Conservation (phyloP, 2,329 filamentous ascomycete genomes). For the Aspergillus thermomutatus region DNA sequence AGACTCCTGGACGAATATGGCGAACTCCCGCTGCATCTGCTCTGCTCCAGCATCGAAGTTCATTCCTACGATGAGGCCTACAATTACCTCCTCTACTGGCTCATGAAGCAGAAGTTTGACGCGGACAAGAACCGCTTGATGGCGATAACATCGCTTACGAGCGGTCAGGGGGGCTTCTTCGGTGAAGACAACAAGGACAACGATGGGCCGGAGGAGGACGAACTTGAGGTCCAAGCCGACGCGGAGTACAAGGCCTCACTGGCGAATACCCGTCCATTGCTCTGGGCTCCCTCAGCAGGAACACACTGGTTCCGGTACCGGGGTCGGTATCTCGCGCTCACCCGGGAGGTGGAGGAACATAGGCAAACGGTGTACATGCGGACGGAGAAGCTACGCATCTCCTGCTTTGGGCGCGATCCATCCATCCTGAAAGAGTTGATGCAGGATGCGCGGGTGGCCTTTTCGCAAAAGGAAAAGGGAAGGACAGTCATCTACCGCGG, state of each 20-base stretch:
- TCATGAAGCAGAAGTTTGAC: slow-evolving; percentile 2
- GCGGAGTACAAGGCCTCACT: slow-evolving; percentile 3
- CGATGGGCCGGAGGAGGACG: not conserved
- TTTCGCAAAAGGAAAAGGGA: slow-evolving; percentile 6
- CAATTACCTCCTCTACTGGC: slow-evolving; percentile 5
- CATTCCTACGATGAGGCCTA: slow-evolving; percentile 6
- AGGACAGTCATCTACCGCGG: slow-evolving; percentile 6
- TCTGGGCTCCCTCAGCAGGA: slow-evolving; percentile 3
- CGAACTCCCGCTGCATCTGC: not conserved
- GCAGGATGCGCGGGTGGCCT: slow-evolving; percentile 4
- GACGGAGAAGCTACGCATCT: slow-evolving; percentile 4
- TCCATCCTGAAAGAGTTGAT: slow-evolving; percentile 2
- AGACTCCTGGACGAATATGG: slow-evolving; percentile 1
- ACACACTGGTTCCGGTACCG: slow-evolving; percentile 2
- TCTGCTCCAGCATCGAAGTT: slow-evolving; percentile 5
- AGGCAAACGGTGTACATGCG: not conserved
- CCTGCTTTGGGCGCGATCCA: slow-evolving; percentile 2
- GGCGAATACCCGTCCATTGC: slow-evolving; percentile 4
- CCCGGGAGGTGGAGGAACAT: slow-evolving; percentile 1
- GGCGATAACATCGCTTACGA: not conserved
- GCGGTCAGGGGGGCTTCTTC: not conserved
- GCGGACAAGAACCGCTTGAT: not conserved
- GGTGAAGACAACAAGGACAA: not conserved
- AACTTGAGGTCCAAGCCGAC: not conserved
- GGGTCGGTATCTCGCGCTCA: slow-evolving; percentile 2